phyloP scores from a whole-genome alignment of 768 basidiomycete genomes.

The Termitomyces sp. region DNA sequence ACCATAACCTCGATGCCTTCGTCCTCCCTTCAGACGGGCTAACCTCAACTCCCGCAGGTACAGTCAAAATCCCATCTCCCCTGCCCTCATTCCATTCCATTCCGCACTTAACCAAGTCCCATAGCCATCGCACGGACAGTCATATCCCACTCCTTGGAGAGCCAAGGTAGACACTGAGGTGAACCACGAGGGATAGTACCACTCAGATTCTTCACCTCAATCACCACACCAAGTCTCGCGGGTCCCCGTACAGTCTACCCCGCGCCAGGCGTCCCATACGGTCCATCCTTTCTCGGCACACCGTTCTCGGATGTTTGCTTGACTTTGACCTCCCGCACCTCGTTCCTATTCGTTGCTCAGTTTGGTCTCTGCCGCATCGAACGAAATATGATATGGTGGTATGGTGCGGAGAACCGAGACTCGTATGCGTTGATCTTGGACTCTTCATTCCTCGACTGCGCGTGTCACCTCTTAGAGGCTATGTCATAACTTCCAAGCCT shows the following conservation, averaged over 20 bases:
- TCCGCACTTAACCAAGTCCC: background rate
- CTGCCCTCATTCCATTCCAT: no score
- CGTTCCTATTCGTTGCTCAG: no score
- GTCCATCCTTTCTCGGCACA: conserved; percentile 57
- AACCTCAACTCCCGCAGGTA: conserved; percentile 34
- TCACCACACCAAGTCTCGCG: conserved; percentile 31
- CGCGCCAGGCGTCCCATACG: conserved; percentile 55
- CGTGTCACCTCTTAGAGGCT: no score
- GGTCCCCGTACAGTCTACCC: conserved; percentile 40
- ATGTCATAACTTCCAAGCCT: no score
- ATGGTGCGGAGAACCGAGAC: no score
- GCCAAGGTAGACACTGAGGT: background rate
- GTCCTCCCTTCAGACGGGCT: conserved; percentile 40
- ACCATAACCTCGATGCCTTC: conserved; percentile 45
- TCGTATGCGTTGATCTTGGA: no score
- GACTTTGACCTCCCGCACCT: no score
- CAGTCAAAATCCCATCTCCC: background rate
- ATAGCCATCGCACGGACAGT: conserved; percentile 50
- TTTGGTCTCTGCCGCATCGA: no score
- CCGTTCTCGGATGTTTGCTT: conserved; percentile 59
- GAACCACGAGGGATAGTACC: conserved; percentile 46
- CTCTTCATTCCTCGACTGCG: no score
- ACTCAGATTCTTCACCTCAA: conserved; percentile 50
- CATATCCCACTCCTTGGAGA: no score
- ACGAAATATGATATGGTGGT: no score